phyloP scores from a whole-genome alignment of 352 stramenopile genomes.

The Blastocystis sp. region DNA sequence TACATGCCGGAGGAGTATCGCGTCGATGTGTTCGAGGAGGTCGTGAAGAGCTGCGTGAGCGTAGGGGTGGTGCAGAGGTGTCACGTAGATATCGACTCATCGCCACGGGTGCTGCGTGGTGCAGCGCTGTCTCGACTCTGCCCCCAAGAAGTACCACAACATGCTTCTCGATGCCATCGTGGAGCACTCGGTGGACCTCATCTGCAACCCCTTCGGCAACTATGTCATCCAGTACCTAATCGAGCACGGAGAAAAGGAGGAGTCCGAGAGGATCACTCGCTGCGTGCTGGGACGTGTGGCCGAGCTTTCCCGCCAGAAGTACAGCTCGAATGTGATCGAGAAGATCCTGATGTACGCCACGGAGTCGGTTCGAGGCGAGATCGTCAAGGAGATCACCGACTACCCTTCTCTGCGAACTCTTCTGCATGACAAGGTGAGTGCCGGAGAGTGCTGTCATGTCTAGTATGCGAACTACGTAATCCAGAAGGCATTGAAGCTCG shows the following conservation, averaged over 20 bases:
- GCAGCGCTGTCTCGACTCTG: constrained; percentile 86
- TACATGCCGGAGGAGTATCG: constrained; percentile 85
- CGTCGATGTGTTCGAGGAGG: constrained; percentile 92
- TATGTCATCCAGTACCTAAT: constrained; percentile 82
- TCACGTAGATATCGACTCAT: constrained; percentile 82
- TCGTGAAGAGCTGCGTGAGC: constrained; percentile 81
- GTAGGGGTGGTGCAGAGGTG: not conserved
- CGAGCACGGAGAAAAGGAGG: constrained; percentile 64
- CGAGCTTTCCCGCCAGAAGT: constrained; percentile 93
- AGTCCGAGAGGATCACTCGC: constrained; percentile 56
- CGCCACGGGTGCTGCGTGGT: constrained; percentile 93
- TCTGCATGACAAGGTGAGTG: constrained; percentile 61
- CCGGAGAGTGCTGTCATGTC: not conserved
- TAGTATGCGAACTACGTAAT: constrained; percentile 98
- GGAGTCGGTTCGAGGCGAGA: constrained; percentile 70
- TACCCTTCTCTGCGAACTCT: constrained; percentile 51
- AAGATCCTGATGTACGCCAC: constrained; percentile 90
- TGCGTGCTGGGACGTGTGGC: constrained; percentile 77
- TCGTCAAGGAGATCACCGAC: constrained; percentile 74
- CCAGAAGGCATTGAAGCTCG: constrained; percentile 87
- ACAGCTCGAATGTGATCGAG: constrained; percentile 96
- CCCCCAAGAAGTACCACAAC: constrained; percentile 75
- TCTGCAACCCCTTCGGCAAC: constrained; percentile 82
- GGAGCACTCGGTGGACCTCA: constrained; percentile 88
- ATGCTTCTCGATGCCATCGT: constrained; percentile 87